These are phyloP conservation scores for Sistotremastrum suecicum DNA, from an alignment of 768 basidiomycete species.

Conservation along the genomic window DNA sequence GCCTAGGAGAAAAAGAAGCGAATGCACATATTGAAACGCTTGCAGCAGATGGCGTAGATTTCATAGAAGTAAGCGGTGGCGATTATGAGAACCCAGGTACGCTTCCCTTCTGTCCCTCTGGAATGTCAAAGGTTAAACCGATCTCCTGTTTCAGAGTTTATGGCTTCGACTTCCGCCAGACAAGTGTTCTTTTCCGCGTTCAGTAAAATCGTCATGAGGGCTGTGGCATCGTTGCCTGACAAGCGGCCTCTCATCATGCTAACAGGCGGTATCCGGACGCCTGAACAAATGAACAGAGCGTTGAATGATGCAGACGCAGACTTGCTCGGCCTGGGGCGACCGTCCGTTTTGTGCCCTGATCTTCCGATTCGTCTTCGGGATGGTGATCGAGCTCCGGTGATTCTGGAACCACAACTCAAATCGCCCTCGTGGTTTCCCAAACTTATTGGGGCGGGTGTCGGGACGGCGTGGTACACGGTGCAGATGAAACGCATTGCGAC, in stretches of 20 bases:
- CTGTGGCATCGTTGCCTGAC: conserved; percentile 19
- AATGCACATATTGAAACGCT: conserved; percentile 41
- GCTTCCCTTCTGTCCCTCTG: conserved; percentile 4
- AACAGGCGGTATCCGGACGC: conserved; percentile 65
- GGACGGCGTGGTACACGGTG: conserved; percentile 54
- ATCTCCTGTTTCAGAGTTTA: conserved; percentile 13
- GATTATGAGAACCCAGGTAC: conserved; percentile 69
- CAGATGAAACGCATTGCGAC: conserved; percentile 38
- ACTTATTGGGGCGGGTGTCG: conserved; percentile 50
- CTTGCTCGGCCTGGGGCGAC: conserved; percentile 64
- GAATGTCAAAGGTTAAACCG: not conserved
- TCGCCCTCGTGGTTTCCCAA: conserved; percentile 30
- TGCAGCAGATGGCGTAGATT: conserved; percentile 59
- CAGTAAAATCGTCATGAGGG: conserved; percentile 37
- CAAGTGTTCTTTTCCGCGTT: conserved; percentile 67
- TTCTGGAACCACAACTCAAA: conserved; percentile 14
- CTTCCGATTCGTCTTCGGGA: conserved; percentile 25
- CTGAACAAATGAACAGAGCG: conserved; percentile 37
- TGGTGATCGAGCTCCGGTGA: conserved; percentile 10
- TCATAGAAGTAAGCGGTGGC: conserved; percentile 81
- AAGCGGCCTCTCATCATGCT: conserved; percentile 52
- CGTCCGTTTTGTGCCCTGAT: conserved; percentile 46
- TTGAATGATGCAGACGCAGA: conserved; percentile 46
- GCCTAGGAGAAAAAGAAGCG: conserved; percentile 11
- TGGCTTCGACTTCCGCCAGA: conserved; percentile 24